Evolutionary conservation across 257 asterid species (phyloP), one percentile per base, ranked within the genome.

Genomic region (Solanum peruvianum): DNA sequence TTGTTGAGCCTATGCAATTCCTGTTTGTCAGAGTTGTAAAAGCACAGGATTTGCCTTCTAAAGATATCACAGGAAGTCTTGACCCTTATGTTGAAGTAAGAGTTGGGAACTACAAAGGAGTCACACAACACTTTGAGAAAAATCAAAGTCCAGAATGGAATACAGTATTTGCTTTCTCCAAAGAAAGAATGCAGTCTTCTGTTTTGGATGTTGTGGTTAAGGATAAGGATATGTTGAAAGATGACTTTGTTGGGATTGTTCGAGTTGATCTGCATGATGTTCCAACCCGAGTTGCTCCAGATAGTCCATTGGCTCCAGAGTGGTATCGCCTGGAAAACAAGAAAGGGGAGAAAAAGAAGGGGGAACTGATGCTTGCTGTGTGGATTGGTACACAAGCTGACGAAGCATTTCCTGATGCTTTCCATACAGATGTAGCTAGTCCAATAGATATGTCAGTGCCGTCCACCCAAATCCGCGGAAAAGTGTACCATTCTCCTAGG

Each of bases 351-450:
- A 96, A 96, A 69, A 89, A 82, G 87, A 90, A 88, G 27, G 97
- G 99, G 14, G 98, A 96, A 77, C 80, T 96, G 82, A 96, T 96
- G 99, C 91, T 96, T 27, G 98, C 98, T 45, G 96, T 96, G 9
- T 96, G 99, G 99, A 88, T 93, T 70, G 99, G 99, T 83, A 95
- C 99, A 44, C 99, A 96, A 88, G 99, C 99, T 23, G 99, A 96
- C 47, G 98, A 95, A 89, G 98, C 99, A n/a, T 96, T 94, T 84
- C 90, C 99, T 1, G 99, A 96, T 71, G 99, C 99, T 56, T 96
- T 95, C 97, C 98, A 93, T 85, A 93, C 98, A 10, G 99, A 96
- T 87, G 94, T 92, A 58, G 93, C 94, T 60, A 42, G 91, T 42
- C 87, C 87, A 6, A 88, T 88, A 44, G 96, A 93, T 87, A 83